These are phyloP conservation scores for Pilobolus umbonatus DNA, from an alignment of 192 early-diverging fungal genomes.

Conservation along the genomic window DNA sequence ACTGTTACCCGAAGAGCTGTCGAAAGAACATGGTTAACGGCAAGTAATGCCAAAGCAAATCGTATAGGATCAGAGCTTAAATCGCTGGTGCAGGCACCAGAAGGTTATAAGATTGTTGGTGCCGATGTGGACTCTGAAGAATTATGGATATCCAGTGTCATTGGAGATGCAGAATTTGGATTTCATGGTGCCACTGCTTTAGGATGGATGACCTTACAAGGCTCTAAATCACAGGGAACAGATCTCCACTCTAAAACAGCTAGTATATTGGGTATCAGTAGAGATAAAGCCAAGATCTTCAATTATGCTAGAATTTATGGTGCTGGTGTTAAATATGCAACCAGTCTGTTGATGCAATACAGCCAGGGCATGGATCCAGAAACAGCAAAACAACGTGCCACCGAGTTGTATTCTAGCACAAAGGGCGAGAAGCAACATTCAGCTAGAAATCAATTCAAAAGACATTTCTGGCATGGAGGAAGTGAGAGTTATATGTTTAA, in stretches of 20 bases:
- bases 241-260: constrained; percentile 95
- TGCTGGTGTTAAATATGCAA: constrained; percentile 81
- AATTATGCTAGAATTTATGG: constrained; percentile 97
- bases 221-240: constrained; percentile 80
- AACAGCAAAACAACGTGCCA: constrained; percentile 62
- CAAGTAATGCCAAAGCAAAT: constrained; percentile 85
- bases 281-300: constrained; percentile 91
- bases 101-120: constrained; percentile 83
- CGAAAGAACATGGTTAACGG: constrained; percentile 94
- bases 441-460: constrained; percentile 18
- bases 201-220: constrained; percentile 98
- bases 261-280: constrained; percentile 75
- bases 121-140: constrained; percentile 98
- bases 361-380: constrained; percentile 62
- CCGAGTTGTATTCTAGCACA: constrained; percentile 70
- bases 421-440: constrained; percentile 65
- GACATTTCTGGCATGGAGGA: constrained; percentile 83
- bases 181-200: constrained; percentile 90
- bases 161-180: constrained; percentile 91
- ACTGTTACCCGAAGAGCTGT: constrained; percentile 92
- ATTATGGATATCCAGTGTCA: constrained; percentile 91
- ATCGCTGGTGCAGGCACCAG: constrained; percentile 76
- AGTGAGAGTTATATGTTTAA: constrained; percentile 96
- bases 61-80: constrained; percentile 94
- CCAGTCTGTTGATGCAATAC: constrained; percentile 73